These are phyloP conservation scores for Spinacia oleracea DNA, from an alignment of 179 eudicot genomes.

Conservation along the genomic window DNA sequence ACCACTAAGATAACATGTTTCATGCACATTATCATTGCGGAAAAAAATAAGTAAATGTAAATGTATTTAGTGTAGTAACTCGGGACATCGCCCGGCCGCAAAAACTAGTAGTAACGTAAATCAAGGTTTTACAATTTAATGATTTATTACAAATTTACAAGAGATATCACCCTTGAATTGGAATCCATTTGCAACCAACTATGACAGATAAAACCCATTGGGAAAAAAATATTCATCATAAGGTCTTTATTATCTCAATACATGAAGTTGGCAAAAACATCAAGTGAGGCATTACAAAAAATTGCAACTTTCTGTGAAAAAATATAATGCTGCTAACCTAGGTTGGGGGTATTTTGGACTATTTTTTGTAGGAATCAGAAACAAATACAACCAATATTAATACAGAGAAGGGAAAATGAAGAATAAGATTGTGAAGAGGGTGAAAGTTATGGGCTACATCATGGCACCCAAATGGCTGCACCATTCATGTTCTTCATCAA, in stretches of 20 bases:
- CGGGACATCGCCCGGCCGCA: too few relatives aligned
- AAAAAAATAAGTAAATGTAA: too few relatives aligned
- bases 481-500: constrained; percentile 9
- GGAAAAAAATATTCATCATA: background rate
- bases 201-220: background rate
- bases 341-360: too few relatives aligned
- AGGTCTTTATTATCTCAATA: background rate
- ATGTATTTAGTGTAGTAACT: too few relatives aligned
- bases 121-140: background rate
- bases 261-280: background rate
- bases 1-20: too few relatives aligned
- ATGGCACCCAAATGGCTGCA: background rate
- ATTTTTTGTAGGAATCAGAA: background rate
- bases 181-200: background rate
- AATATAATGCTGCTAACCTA: background rate
- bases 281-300: background rate
- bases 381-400: constrained; percentile 8
- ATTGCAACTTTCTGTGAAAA: background rate
- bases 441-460: background rate
- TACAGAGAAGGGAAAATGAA: background rate
- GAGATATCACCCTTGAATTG: background rate
- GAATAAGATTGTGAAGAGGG: too few relatives aligned
- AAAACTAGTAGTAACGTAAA: background rate
- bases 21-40: too few relatives aligned
- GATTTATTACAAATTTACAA: too few relatives aligned